Evolutionary conservation across 306 rosid species (phyloP).

Genomic region (Vachellia pachyceras): DNA sequence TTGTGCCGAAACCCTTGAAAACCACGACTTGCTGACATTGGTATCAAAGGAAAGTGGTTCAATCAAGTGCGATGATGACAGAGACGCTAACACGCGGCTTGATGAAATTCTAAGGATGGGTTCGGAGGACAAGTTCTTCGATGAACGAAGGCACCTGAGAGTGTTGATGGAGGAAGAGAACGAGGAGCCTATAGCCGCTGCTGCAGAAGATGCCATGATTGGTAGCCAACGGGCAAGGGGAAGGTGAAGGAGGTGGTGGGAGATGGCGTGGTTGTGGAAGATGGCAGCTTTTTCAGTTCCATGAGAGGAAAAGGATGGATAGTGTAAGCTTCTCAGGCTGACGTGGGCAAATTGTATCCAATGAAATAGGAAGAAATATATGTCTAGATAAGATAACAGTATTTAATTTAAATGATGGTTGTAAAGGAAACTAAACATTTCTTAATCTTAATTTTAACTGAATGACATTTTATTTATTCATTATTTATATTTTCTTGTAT

Average conservation of each 20-base stretch:
- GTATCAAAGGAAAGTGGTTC: constrained; percentile 48
- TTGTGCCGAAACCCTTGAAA: constrained; percentile 56
- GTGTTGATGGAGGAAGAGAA: constrained; percentile 65
- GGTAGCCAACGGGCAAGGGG: constrained; percentile 22
- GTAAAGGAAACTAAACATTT: neutral
- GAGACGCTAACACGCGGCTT: constrained; percentile 40
- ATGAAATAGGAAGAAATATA: constrained; percentile 41
- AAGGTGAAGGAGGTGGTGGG: constrained; percentile 5
- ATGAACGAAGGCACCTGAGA: constrained; percentile 55
- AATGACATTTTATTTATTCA: neutral
- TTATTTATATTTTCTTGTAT: neutral
- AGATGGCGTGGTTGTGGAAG: neutral
- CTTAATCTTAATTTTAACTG: neutral
- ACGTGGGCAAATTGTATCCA: constrained; percentile 69
- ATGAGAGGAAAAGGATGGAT: constrained; percentile 1
- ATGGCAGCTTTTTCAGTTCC: constrained; percentile 16
- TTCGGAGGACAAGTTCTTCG: constrained; percentile 44
- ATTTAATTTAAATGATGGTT: neutral
- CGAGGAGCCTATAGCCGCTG: constrained; percentile 64
- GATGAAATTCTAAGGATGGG: constrained; percentile 51
- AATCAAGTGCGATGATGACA: constrained; percentile 43
- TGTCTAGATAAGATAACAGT: constrained; percentile 54
- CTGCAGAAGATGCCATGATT: constrained; percentile 74
- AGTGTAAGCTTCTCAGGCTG: constrained; percentile 39
- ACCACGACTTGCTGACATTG: constrained; percentile 47